These are phyloP conservation scores for Rugiboletus extremiorientalis DNA, from an alignment of 1,284 basidiomycete genomes.

Conservation along the genomic window DNA sequence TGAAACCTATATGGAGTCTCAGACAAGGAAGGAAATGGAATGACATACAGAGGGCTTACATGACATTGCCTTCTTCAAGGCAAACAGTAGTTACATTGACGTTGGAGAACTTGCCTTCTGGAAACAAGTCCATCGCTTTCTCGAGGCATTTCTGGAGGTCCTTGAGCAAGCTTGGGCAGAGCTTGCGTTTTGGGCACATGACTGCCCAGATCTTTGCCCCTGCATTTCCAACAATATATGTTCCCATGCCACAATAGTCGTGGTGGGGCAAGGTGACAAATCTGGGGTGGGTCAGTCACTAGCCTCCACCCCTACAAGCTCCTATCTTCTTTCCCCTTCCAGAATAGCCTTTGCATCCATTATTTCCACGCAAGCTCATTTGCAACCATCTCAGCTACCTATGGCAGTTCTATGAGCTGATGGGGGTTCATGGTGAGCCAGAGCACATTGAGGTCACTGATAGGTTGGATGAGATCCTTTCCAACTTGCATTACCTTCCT, in stretches of 20 bases:
- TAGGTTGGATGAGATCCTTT: no score
- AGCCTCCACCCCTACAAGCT: slow-evolving; percentile 8
- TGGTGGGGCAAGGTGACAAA: neutral
- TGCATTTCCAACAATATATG: neutral
- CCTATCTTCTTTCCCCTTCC: no score
- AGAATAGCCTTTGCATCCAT: no score
- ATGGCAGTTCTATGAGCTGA: no score
- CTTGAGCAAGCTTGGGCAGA: neutral
- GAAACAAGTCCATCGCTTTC: fast-evolving
- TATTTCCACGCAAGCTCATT: no score
- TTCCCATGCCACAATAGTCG: slow-evolving; percentile 9
- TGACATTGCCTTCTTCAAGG: slow-evolving; percentile 6
- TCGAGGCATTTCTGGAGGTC: neutral
- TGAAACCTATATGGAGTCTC: slow-evolving; percentile 20
- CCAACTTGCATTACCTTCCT: no score
- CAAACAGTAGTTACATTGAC: slow-evolving; percentile 6
- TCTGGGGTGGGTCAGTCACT: neutral
- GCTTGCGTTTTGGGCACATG: neutral
- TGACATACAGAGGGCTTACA: slow-evolving; percentile 1
- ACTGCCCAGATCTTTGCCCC: slow-evolving; percentile 4
- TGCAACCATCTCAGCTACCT: no score
- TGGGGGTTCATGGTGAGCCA: no score
- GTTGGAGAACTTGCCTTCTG: neutral
- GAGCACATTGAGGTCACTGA: no score
- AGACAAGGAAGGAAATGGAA: neutral